Percentiles rank a stretch among this genome's conserved stretches.
Conservation (phyloP, 805 yeast genomes). For the Cyberlindnera nakhonratchasimensis region DNA sequence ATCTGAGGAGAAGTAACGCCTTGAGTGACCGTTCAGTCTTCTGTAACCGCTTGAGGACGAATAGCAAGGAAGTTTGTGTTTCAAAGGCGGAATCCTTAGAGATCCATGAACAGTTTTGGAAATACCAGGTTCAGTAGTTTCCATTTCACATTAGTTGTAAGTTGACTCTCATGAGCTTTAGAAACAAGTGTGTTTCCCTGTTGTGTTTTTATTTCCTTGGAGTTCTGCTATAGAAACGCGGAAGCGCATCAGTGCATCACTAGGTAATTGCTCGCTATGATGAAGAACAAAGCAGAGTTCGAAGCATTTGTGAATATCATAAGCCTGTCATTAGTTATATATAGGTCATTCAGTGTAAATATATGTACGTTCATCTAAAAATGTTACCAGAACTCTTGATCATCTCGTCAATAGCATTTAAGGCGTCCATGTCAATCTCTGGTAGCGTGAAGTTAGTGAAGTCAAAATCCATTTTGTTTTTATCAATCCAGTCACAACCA, state of each 20-base stretch:
- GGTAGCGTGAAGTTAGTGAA: constrained; percentile 27
- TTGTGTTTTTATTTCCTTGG: too few species aligned
- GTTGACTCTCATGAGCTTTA: too few species aligned
- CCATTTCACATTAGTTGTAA: too few species aligned
- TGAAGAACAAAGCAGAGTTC: not conserved
- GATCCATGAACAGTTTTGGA: too few species aligned
- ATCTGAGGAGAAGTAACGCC: constrained; percentile 1
- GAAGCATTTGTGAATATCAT: too few species aligned
- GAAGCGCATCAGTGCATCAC: too few species aligned
- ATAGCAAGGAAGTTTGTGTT: not conserved
- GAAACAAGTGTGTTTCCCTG: too few species aligned
- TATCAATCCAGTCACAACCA: constrained; percentile 59
- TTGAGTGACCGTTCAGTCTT: not conserved
- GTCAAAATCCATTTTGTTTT: constrained; percentile 37
- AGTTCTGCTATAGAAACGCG: too few species aligned
- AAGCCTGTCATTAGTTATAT: too few species aligned
- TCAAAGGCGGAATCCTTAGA: constrained; percentile 3
- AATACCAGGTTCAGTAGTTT: not conserved
- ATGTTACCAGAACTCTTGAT: constrained; percentile 15
- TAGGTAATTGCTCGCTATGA: too few species aligned
- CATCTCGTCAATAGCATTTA: constrained; percentile 27
- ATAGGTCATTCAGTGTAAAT: not conserved
- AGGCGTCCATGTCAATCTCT: constrained; percentile 26
- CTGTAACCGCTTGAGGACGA: not conserved
- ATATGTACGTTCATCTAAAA: not conserved